These are phyloP conservation scores for Madurella mycetomatis DNA, from an alignment of 2,329 filamentous ascomycete genomes.

Conservation along the genomic window DNA sequence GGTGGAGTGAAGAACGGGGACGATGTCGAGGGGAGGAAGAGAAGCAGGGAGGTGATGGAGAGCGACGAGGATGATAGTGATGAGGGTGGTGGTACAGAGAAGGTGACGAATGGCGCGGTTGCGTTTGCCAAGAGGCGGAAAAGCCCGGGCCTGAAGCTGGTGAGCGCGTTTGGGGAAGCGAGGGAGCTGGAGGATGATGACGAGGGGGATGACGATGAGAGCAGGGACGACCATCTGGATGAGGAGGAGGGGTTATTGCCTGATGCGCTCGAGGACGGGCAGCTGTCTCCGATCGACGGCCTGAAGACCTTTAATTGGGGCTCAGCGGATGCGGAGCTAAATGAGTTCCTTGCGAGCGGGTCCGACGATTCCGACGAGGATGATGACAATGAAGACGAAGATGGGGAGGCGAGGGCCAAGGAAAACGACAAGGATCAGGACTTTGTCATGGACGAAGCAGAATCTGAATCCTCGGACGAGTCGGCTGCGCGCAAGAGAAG, in stretches of 20 bases:
- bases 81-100: slow-evolving; percentile 17
- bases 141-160: slow-evolving; percentile 40
- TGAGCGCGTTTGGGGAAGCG: slow-evolving; percentile 39
- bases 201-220: slow-evolving; percentile 40
- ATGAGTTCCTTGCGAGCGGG: slow-evolving; percentile 63
- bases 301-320: slow-evolving; percentile 58
- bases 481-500: slow-evolving; percentile 21
- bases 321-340: slow-evolving; percentile 65
- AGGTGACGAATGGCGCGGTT: slow-evolving; percentile 19
- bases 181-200: slow-evolving; percentile 38
- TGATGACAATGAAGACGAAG: slow-evolving; percentile 31
- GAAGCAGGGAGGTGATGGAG: slow-evolving; percentile 13
- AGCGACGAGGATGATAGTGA: slow-evolving; percentile 21
- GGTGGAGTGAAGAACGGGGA: slow-evolving; percentile 5
- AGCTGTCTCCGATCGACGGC: slow-evolving; percentile 51
- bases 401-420: slow-evolving; percentile 9
- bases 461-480: neutral
- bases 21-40: slow-evolving; percentile 28
- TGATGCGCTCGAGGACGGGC: slow-evolving; percentile 42
- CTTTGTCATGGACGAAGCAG: slow-evolving; percentile 21
- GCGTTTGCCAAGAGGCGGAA: slow-evolving; percentile 3
- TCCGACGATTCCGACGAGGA: slow-evolving; percentile 49
- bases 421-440: slow-evolving; percentile 30
- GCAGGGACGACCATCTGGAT: slow-evolving; percentile 32
- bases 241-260: slow-evolving; percentile 45